Base-by-base conservation (phyloP, 345 rosid species). In the Gynandropsis gynandra region DNA sequence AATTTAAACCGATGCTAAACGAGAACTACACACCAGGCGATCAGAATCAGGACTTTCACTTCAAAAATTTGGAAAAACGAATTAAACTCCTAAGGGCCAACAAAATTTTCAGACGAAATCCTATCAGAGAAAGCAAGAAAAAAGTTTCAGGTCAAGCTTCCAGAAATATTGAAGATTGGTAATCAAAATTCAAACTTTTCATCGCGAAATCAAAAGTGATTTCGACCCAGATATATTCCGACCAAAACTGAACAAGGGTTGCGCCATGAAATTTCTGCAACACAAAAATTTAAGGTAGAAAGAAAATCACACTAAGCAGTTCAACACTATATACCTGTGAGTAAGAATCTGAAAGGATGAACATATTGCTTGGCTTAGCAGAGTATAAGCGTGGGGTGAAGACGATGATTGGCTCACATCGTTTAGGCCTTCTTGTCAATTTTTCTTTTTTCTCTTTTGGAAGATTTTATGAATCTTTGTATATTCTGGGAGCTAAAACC, bases 381-480 rank as follows among this genome's bases (percentile, higher is more conserved):
- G 60, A 52, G 47, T 27, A 53, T 40, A 24, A 34, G 41, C 51
- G 15, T n/a, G 56, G 52, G 18, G 70, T 46, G 65, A 24, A 24
- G 29, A 24, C 2, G 29, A 24, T 24, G 29, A 24, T 24, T 24
- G 29, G 29, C 29, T 24, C 29, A 24, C 29, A 24, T 24, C 29
- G 29, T 24, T 2, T 24, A 2, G 29, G 5, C 29, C 29, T 24
- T 5, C 29, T 24, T 24, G 59, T 66, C 52, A 66, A 52, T 65
- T 56, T 53, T 39, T 15, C 33, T 44, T 56, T 29, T 13, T 40
- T 48, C 18, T 15, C 1, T 4, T 41, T 1, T 16, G 34, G 21
- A 29, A 52, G 64, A 42, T 45, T 58, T 52, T 58, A 58, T 58
- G 70, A 52, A 33, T 51, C 14, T 65, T 52, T 58, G 70, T 65